Evolutionary conservation across 2,329 filamentous ascomycete genomes (phyloP), one percentile per base, ranked within the genome.

Genomic region (Aspergillus costaricaensis): DNA sequence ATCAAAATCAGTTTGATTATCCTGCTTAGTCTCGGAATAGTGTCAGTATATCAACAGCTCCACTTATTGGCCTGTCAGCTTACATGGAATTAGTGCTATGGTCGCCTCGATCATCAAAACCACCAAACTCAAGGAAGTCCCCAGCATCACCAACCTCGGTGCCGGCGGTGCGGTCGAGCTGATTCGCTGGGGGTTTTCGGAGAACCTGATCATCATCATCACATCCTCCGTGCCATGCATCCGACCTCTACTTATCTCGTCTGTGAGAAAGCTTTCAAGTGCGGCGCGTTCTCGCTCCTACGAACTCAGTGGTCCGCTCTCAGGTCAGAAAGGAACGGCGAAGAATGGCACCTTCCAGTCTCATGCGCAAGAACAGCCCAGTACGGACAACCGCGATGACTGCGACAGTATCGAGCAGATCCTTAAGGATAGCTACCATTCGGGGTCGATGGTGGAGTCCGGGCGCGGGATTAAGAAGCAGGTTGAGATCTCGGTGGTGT

Each of bases 71-170:
- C 27, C 25, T 43, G 19, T 5, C 3, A 32, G 23, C 61, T 57
- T 36, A 61, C 30, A 12, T 8, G 7, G 5, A n/a, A 14, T 19
- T 30, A 72, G 70, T 1, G 71, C 70, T 10, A 72, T 73, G 70
- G 25, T 70, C 19, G 70, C 71, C n/a, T 72, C 70, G 12, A 70
- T 73, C 44, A 65, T 73, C 63, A 73, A 73, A 48, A 70, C 70
- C 14, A 72, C 70, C 49, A 71, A 71, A 38, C 65, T 71, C 25
- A 4, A 59, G 43, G 47, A 64, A 15, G 55, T 73, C 3, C 70
- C 70, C 10, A 66, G 70, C 32, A 60, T 72, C 50, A 72, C 69
- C 1, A 68, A 73, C 36, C 63, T 71, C 6, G 69, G 70, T 23
- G 54, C 67, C 3, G 44, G n/a, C 2, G 69, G 68, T 5, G 67